These are phyloP conservation scores for Boletus vinaceobasis DNA, from an alignment of 768 basidiomycete species.

Conservation along the genomic window DNA sequence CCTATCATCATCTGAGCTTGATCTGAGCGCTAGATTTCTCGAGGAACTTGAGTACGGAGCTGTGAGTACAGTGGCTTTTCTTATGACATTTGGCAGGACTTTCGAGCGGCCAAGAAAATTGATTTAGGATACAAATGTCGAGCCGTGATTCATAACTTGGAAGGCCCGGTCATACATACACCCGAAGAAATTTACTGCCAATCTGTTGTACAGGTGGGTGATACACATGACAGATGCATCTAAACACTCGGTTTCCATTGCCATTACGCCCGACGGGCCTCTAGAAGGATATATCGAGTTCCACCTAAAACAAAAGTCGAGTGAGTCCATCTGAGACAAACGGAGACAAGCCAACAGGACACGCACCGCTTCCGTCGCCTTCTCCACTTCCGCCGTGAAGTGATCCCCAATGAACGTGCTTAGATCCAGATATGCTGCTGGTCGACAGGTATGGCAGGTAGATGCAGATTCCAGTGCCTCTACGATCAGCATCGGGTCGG, in stretches of 20 bases:
- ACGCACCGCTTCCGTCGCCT: conserved; percentile 27
- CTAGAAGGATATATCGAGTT: conserved; percentile 30
- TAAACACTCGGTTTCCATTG: neutral
- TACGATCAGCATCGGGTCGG: conserved; percentile 29
- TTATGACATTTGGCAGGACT: neutral
- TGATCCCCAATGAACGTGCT: conserved; percentile 32
- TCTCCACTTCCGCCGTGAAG: conserved; percentile 29
- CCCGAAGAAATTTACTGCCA: neutral
- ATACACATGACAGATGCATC: conserved; percentile 6
- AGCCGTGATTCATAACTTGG: neutral
- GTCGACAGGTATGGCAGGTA: conserved; percentile 29
- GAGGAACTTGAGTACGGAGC: neutral
- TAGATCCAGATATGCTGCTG: conserved; percentile 30
- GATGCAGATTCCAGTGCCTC: conserved; percentile 30
- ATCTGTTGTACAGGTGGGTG: conserved; percentile 9
- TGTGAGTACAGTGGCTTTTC: neutral
- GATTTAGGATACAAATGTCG: neutral
- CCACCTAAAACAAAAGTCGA: conserved; percentile 23
- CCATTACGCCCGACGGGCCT: neutral
- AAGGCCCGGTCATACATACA: neutral
- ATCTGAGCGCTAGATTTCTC: too few relatives aligned
- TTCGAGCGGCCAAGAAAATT: neutral
- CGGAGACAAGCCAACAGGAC: neutral
- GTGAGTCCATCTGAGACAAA: conserved; percentile 9
- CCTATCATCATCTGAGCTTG: too few relatives aligned